Conservation (phyloP, 805 yeast genomes). For the Starmerella asiatica region DNA sequence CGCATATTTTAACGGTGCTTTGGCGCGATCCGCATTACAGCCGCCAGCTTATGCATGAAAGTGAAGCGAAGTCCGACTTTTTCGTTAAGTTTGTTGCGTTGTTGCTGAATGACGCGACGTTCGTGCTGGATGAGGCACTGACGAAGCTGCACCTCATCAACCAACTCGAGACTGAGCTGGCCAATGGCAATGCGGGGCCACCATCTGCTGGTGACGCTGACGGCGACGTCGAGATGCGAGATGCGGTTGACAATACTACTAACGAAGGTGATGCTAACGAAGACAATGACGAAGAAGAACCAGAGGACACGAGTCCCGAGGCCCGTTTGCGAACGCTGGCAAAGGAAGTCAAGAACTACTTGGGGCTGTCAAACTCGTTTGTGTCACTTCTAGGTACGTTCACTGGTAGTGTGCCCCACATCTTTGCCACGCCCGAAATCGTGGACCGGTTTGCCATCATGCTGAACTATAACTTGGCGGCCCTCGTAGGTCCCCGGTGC, state of each 20-base stretch:
- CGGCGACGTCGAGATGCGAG: background rate
- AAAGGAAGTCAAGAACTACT: slow-evolving; percentile 62
- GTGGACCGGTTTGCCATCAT: slow-evolving; percentile 91
- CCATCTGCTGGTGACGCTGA: background rate
- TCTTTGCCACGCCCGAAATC: slow-evolving; percentile 76
- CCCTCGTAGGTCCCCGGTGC: slow-evolving; percentile 93
- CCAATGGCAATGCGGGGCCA: background rate
- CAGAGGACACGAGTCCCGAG: slow-evolving; percentile 6
- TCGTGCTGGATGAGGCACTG: slow-evolving; percentile 78
- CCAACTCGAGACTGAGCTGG: slow-evolving; percentile 27
- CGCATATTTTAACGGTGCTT: slow-evolving; percentile 65
- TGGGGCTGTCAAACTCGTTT: slow-evolving; percentile 73
- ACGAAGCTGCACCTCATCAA: slow-evolving; percentile 69
- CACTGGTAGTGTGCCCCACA: slow-evolving; percentile 72
- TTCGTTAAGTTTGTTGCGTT: slow-evolving; percentile 81
- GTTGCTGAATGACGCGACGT: slow-evolving; percentile 88
- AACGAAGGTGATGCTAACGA: slow-evolving; percentile 49
- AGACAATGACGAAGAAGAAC: slow-evolving; percentile 38
- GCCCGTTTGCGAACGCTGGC: slow-evolving; percentile 50
- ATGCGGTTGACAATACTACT: slow-evolving; percentile 5
- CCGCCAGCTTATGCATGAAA: slow-evolving; percentile 52
- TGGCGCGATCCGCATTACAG: slow-evolving; percentile 67
- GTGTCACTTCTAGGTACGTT: slow-evolving; percentile 66
- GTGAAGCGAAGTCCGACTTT: slow-evolving; percentile 59
- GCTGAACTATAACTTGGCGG: slow-evolving; percentile 82